Evolutionary conservation across 768 basidiomycete genomes (phyloP), one percentile per base, ranked within the genome.

Genomic region (Botryobasidium botryosum): DNA sequence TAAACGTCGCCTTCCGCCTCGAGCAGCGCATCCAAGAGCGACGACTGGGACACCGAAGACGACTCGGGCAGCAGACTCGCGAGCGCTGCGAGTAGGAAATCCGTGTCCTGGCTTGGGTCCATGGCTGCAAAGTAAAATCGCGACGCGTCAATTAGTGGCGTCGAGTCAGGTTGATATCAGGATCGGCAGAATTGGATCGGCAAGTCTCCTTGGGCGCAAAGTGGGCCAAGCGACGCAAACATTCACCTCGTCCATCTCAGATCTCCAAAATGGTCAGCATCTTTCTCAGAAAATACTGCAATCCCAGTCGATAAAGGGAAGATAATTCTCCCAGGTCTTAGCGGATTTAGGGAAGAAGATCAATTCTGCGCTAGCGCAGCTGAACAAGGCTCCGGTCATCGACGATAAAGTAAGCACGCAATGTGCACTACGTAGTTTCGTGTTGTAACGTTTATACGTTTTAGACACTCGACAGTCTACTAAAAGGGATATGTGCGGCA

Each of bases 401-500:
- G 91, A 97, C 56, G 92, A 96, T 59, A 84, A 87, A 69, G 90
- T 82, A 52, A 25, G 64, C 61, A 21, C 23, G 13, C 24, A 31
- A 31, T 12, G 40, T 26, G 8, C 40, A 33, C 31, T 33, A 13
- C 37, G 15, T 10, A 29, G 25, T 21, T 24, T 21, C 23, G 24
- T 26, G 28, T 10, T 20, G 13, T 31, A 26, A 3, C 8, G 6
- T 37, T 29, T 21, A 21, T 6, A 24, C 25, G 28, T 26, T 18
- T 7, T 59, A 96, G 91, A 85, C 87, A 39, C 76, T 99, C 56
- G 94, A 99, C 66, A 74, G 77, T 3, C 75, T 85, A 13, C 74
- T 99, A 50, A 97, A 96, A 64, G 88, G 94, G 63, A 84, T 99
- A 50, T 88, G 85, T 38, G 72, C 87, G 21, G 92, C 92, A 7